phyloP scores from a whole-genome alignment of 1,284 basidiomycete genomes.

The Microbotryum lychnidis-dioicae region DNA sequence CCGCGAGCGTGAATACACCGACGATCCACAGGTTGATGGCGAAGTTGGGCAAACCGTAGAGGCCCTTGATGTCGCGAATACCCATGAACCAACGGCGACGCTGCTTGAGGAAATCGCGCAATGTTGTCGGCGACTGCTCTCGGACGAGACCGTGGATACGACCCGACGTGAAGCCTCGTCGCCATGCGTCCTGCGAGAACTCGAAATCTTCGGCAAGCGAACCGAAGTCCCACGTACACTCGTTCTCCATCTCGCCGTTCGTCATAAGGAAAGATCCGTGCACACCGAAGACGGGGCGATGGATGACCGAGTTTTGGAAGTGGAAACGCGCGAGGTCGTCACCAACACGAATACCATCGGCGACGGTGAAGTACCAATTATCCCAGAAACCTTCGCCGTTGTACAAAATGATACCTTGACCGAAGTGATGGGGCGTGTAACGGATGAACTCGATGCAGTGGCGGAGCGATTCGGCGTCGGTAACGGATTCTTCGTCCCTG shows the following conservation, averaged over 20 bases:
- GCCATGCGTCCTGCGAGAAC: conserved; percentile 44
- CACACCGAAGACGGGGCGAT: conserved; percentile 43
- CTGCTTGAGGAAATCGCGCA: conserved; percentile 44
- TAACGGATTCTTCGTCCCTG: conserved; percentile 43
- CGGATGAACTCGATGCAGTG: conserved; percentile 43
- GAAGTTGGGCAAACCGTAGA: conserved; percentile 42
- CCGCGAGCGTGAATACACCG: conserved; percentile 42
- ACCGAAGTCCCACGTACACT: conserved; percentile 40
- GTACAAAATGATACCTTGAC: conserved; percentile 44
- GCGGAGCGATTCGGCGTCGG: conserved; percentile 42
- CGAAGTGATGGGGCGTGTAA: conserved; percentile 43
- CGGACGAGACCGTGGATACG: conserved; percentile 43
- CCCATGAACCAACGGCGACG: conserved; percentile 44
- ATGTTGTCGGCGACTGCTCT: conserved; percentile 41
- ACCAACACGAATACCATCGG: conserved; percentile 44
- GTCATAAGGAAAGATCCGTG: conserved; percentile 44
- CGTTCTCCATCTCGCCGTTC: conserved; percentile 44
- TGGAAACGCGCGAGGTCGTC: conserved; percentile 45
- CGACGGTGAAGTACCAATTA: conserved; percentile 45
- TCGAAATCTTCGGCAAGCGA: conserved; percentile 44
- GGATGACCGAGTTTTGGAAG: conserved; percentile 40
- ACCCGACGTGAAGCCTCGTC: conserved; percentile 42
- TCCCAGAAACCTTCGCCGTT: conserved; percentile 44
- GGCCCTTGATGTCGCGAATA: conserved; percentile 36
- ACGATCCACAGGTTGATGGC: conserved; percentile 44